phyloP scores from a whole-genome alignment of 805 yeast species.

The Blastobotrys chiropterorum region DNA sequence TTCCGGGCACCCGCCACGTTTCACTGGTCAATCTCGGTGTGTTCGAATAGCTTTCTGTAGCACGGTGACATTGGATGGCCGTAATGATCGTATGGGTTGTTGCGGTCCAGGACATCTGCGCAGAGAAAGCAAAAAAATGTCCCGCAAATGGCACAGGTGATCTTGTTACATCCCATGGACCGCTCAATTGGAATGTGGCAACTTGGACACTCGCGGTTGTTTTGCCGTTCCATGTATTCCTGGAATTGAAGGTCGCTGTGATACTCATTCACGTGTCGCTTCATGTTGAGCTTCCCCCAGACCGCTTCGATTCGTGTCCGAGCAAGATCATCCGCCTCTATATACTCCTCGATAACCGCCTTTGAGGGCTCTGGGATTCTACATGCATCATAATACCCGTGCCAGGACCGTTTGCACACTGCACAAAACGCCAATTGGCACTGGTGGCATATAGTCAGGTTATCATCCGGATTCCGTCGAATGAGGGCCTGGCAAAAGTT shows the following conservation, averaged over 20 bases:
- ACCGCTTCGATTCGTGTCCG: constrained; percentile 11
- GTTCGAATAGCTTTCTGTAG: constrained; percentile 17
- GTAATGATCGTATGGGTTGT: constrained; percentile 19
- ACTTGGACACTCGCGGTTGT: constrained; percentile 14
- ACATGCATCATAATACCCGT: constrained; percentile 19
- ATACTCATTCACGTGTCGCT: constrained; percentile 7
- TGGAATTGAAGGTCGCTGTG: constrained; percentile 13
- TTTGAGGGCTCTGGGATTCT: constrained; percentile 13
- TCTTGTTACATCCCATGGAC: constrained; percentile 19
- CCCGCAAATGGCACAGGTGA: constrained; percentile 18
- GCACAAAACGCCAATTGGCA: constrained; percentile 22
- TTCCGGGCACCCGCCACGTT: too few relatives aligned
- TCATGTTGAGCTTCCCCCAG: constrained; percentile 19
- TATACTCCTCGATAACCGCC: constrained; percentile 12
- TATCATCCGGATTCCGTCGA: constrained; percentile 15
- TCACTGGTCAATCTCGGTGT: constrained; percentile 14
- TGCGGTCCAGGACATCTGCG: constrained; percentile 5
- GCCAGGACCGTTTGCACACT: constrained; percentile 20
- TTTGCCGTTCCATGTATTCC: constrained; percentile 13
- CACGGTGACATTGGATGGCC: constrained; percentile 13
- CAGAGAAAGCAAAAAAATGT: constrained; percentile 19
- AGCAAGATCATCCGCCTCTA: constrained; percentile 11
- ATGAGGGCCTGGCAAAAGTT: constrained; percentile 17
- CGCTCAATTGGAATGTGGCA: constrained; percentile 18
- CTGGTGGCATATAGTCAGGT: constrained; percentile 18